Evolutionary conservation across 2,329 filamentous ascomycete genomes (phyloP).

Genomic region (Aspergillus piperis): DNA sequence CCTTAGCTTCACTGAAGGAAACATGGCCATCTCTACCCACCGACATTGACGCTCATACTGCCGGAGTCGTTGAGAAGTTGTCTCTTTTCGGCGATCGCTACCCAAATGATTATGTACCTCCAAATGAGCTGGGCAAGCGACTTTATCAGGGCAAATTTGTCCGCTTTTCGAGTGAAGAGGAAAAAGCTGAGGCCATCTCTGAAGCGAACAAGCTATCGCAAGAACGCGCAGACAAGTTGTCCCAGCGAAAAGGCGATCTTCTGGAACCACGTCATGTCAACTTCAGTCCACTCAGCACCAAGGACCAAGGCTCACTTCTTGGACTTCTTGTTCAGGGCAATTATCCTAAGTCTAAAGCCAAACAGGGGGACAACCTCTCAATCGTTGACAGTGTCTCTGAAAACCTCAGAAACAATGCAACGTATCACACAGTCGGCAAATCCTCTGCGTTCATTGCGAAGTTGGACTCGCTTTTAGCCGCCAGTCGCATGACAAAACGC

Average conservation of each 20-base stretch:
- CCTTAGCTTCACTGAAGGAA: slow-evolving; percentile 33
- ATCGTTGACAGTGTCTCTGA: slow-evolving; percentile 36
- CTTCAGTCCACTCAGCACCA: slow-evolving; percentile 29
- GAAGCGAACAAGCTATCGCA: slow-evolving; percentile 38
- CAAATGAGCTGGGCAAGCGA: slow-evolving; percentile 39
- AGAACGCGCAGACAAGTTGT: slow-evolving; percentile 36
- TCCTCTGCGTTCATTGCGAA: slow-evolving; percentile 40
- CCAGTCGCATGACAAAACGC: slow-evolving; percentile 31
- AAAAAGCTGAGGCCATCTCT: slow-evolving; percentile 38
- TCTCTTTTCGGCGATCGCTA: slow-evolving; percentile 37
- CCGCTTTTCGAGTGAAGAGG: slow-evolving; percentile 39
- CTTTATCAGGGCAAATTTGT: slow-evolving; percentile 42
- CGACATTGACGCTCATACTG: slow-evolving; percentile 28
- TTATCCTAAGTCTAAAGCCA: slow-evolving; percentile 28
- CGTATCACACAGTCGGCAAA: slow-evolving; percentile 41
- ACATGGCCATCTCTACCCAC: slow-evolving; percentile 45
- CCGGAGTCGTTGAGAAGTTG: slow-evolving; percentile 38
- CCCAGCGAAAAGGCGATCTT: slow-evolving; percentile 40
- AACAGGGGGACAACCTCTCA: slow-evolving; percentile 24
- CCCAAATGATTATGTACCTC: slow-evolving; percentile 37
- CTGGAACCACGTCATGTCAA: slow-evolving; percentile 35
- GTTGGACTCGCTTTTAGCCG: slow-evolving; percentile 38
- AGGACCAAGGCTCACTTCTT: slow-evolving; percentile 33
- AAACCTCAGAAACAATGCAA: slow-evolving; percentile 44
- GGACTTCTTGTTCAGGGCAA: slow-evolving; percentile 36